Base-by-base conservation (phyloP, 495 filamentous ascomycete genomes). In the Penicillium flavigenum region DNA sequence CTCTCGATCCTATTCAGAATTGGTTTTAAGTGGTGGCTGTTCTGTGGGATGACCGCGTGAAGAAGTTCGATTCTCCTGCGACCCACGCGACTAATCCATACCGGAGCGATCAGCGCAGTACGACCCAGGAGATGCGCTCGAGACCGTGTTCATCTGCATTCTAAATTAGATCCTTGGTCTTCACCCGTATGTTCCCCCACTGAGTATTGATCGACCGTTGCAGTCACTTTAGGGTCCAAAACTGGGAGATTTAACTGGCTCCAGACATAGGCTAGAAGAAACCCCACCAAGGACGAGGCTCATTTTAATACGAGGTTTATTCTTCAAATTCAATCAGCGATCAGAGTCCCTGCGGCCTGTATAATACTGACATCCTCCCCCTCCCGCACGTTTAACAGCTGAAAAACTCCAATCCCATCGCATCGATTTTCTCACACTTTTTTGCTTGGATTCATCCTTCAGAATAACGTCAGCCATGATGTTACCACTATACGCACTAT, bases 221-320 rank as follows among this genome's bases (percentile, higher is more conserved):
- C 41, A 36, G 48, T 26, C 17, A 44, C 17, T 22, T 4, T 20
- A 47, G 41, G 47, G 48, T 47, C 56, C 48, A 52, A 31, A 36
- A n/a, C n/a, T 19, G 11, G 31, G 42, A 22, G 11, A 14, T n/a
- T 31, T 51, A 42, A 51, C 41, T 58, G 56, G 56, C 14, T 24
- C 46, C 31, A 57, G 17, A 24, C 17, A 34, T 31, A 17, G 17
- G 12, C 38, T 19, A 36, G 34, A 43, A 43, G n/a, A 11, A 0
- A 42, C 34, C 1, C n/a, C 47, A 8, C 17, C n/a, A 38, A 9
- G 36, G 55, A 27, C 55, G 38, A 57, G 47, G 46, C 55, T 57
- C 36, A 26, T 43, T 5, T 43, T 3, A 57, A 57, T 57, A 57
- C 55, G 55, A 57, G 54, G 27, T 44, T 51, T 48, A 57, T 56